These are phyloP conservation scores for Wickerhamiella azyma DNA, from an alignment of 805 yeast species.

Conservation along the genomic window DNA sequence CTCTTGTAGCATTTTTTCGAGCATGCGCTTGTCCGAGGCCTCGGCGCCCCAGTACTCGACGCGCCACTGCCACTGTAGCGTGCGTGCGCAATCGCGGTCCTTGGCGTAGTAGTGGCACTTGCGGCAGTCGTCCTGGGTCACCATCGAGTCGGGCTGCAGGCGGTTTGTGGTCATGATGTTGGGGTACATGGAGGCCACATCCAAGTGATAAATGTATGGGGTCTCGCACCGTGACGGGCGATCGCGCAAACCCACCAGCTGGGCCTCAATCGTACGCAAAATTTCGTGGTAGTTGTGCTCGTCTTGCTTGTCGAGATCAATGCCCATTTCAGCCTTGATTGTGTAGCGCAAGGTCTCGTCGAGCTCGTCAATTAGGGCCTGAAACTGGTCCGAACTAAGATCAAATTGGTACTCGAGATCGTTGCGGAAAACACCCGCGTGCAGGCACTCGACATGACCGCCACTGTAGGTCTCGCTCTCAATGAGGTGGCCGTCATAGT, in stretches of 20 bases:
- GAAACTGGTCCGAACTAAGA: slow-evolving; percentile 70
- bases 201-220: slow-evolving; percentile 92
- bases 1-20: slow-evolving; percentile 64
- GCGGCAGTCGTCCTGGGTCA: slow-evolving; percentile 88
- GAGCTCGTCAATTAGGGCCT: slow-evolving; percentile 60
- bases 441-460: slow-evolving; percentile 94
- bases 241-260: slow-evolving; percentile 44
- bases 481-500: slow-evolving; percentile 83
- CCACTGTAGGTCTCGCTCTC: slow-evolving; percentile 98
- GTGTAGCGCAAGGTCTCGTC: slow-evolving; percentile 70
- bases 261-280: slow-evolving; percentile 39
- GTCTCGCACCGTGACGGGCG: slow-evolving; percentile 55
- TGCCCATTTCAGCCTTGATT: slow-evolving; percentile 49
- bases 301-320: slow-evolving; percentile 27
- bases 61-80: slow-evolving; percentile 95
- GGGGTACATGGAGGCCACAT: slow-evolving; percentile 99
- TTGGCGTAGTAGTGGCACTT: slow-evolving; percentile 95
- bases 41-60: slow-evolving; percentile 91
- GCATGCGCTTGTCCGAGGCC: slow-evolving; percentile 81
- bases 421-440: slow-evolving; percentile 93
- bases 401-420: slow-evolving; percentile 66
- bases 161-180: slow-evolving; percentile 96
- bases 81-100: slow-evolving; percentile 82
- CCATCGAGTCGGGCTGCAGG: slow-evolving; percentile 96
- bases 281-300: slow-evolving; percentile 72